Percentiles rank a stretch among this genome's conserved stretches.
phyloP scores from a whole-genome alignment of 306 rosid species.

The Pueraria montana region DNA sequence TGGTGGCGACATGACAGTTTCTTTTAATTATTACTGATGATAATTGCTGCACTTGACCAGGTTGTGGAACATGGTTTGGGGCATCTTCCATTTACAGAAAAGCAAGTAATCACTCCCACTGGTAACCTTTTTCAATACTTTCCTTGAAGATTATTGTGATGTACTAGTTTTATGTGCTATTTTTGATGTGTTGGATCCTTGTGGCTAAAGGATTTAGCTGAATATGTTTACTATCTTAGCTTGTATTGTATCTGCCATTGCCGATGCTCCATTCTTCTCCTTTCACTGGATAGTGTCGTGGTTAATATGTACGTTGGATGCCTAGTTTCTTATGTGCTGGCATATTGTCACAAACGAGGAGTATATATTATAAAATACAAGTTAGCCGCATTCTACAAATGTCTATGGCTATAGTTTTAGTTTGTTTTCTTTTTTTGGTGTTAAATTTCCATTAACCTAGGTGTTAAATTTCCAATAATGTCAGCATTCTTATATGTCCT shows the following conservation, averaged over 20 bases:
- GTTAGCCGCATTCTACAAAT: not conserved
- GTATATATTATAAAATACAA: not conserved
- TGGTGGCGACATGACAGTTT: slow-evolving; percentile 31
- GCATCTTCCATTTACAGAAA: slow-evolving; percentile 97
- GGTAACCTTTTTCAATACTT: slow-evolving; percentile 64
- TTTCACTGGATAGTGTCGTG: not conserved
- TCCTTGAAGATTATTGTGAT: not conserved
- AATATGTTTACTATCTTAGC: not conserved
- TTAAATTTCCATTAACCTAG: slow-evolving; percentile 16
- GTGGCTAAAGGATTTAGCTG: not conserved
- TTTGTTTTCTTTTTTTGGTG: not conserved
- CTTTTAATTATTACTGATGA: slow-evolving; percentile 34
- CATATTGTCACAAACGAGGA: slow-evolving; percentile 6
- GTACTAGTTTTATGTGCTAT: slow-evolving; percentile 21
- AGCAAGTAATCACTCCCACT: slow-evolving; percentile 95
- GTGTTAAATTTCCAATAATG: slow-evolving; percentile 5
- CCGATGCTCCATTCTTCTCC: slow-evolving; percentile 15
- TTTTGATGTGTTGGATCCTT: slow-evolving; percentile 4
- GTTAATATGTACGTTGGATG: not conserved
- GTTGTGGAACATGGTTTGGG: slow-evolving; percentile 99
- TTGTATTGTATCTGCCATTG: slow-evolving; percentile 3
- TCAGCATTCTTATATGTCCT: not conserved
- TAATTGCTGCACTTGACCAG: slow-evolving; percentile 59
- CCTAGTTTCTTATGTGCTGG: slow-evolving; percentile 22
- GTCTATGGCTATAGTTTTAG: slow-evolving; percentile 14